Conservation (phyloP, 106 monocot genomes). For the Allium fistulosum region DNA sequence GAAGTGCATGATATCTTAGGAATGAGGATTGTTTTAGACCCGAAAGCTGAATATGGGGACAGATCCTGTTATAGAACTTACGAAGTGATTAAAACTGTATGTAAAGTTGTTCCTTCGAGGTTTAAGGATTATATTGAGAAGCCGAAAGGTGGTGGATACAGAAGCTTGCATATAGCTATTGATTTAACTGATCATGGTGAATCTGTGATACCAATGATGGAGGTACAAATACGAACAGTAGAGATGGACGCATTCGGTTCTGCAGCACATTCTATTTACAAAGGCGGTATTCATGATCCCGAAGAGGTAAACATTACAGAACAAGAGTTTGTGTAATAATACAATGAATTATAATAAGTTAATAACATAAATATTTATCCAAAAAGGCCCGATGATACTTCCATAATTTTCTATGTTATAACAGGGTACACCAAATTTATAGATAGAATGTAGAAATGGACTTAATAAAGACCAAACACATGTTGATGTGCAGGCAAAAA, state of each 20-base stretch:
- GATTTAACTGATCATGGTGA: slow-evolving; percentile 32
- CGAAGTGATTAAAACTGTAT: slow-evolving; percentile 48
- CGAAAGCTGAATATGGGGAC: slow-evolving; percentile 24
- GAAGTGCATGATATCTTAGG: slow-evolving; percentile 77
- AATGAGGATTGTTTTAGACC: slow-evolving; percentile 52
- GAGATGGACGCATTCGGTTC: slow-evolving; percentile 48
- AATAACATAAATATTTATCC: too few species aligned
- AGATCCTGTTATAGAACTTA: slow-evolving; percentile 52
- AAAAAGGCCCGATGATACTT: too few species aligned
- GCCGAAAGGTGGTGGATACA: slow-evolving; percentile 72
- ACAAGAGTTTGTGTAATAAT: too few species aligned
- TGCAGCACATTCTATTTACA: slow-evolving; percentile 84
- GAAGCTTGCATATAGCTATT: slow-evolving; percentile 72
- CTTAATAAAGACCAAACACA: background rate
- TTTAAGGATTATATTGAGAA: slow-evolving; percentile 68
- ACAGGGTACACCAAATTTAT: too few species aligned
- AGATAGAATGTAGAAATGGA: too few species aligned
- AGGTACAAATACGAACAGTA: slow-evolving; percentile 73
- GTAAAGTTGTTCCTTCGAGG: slow-evolving; percentile 50
- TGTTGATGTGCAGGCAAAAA: slow-evolving; percentile 43
- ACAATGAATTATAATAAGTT: too few species aligned
- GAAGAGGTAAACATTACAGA: slow-evolving; percentile 33
- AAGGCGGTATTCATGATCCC: slow-evolving; percentile 78
- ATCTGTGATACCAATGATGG: slow-evolving; percentile 43
- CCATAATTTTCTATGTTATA: too few species aligned